Conservation (phyloP, 2,329 filamentous ascomycete species). For the Sporothrix variecibatus region DNA sequence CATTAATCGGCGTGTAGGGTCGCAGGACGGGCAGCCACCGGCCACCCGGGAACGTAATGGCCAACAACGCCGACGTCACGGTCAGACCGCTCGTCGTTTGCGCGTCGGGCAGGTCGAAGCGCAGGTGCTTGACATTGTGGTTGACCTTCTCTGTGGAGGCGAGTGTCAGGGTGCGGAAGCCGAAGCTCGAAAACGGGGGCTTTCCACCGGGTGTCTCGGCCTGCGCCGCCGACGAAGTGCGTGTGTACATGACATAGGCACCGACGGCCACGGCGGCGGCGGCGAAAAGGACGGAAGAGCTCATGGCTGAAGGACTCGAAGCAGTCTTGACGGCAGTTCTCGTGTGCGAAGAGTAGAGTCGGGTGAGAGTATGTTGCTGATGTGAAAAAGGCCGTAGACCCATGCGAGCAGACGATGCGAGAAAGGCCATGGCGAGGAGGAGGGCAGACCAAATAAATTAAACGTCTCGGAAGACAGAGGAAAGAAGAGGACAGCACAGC, state of each 20-base stretch:
- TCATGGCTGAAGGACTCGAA: neutral
- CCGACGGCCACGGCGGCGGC: constrained; percentile 29
- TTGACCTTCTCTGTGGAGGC: constrained; percentile 56
- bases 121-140: constrained; percentile 59
- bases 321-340: neutral
- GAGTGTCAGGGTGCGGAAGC: constrained; percentile 51
- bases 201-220: constrained; percentile 28
- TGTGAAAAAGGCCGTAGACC: constrained; percentile 11
- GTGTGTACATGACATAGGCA: constrained; percentile 28
- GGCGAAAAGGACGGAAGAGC: constrained; percentile 15
- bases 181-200: constrained; percentile 33
- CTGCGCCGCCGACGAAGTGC: constrained; percentile 18
- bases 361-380: neutral
- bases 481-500: constrained; percentile 3
- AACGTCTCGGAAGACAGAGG: neutral
- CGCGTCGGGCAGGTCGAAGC: constrained; percentile 56
- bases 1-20: constrained; percentile 67
- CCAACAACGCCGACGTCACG: constrained; percentile 60
- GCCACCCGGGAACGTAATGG: constrained; percentile 59
- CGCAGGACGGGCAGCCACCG: constrained; percentile 60
- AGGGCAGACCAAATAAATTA: neutral
- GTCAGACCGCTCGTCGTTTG: constrained; percentile 51
- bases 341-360: neutral
- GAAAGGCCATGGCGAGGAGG: neutral
- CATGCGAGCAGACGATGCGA: neutral